These are phyloP conservation scores for Bipolaris gigantea DNA, from an alignment of 2,329 filamentous ascomycete species.

Conservation along the genomic window DNA sequence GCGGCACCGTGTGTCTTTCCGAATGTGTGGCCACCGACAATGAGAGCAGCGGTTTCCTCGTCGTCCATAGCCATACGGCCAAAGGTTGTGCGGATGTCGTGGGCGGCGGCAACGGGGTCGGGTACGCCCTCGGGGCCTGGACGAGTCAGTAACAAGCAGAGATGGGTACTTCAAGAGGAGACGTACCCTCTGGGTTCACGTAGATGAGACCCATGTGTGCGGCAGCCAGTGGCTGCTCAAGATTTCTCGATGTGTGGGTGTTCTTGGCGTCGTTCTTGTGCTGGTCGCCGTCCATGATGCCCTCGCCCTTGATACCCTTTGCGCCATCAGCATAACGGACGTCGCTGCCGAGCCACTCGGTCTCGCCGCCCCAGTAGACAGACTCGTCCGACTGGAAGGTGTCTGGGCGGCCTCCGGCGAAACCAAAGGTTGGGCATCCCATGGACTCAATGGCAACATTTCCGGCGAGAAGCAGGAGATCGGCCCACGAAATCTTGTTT, in stretches of 20 bases:
- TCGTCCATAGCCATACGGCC: slow-evolving; percentile 82
- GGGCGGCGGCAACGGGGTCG: slow-evolving; percentile 68
- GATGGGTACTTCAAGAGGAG: neutral
- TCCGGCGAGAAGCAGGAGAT: slow-evolving; percentile 70
- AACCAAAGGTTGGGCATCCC: slow-evolving; percentile 74
- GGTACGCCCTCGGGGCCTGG: slow-evolving; percentile 69
- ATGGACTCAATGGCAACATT: slow-evolving; percentile 78
- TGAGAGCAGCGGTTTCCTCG: slow-evolving; percentile 78
- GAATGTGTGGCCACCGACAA: slow-evolving; percentile 76
- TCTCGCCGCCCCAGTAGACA: slow-evolving; percentile 76
- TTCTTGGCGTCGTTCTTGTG: slow-evolving; percentile 34
- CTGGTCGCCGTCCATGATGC: slow-evolving; percentile 42
- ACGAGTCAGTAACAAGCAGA: slow-evolving; percentile 3
- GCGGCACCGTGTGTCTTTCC: slow-evolving; percentile 80
- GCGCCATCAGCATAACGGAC: slow-evolving; percentile 64
- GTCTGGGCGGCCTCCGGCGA: slow-evolving; percentile 71
- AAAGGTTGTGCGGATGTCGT: slow-evolving; percentile 75
- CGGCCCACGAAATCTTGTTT: slow-evolving; percentile 80
- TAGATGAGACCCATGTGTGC: slow-evolving; percentile 79
- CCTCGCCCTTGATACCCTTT: slow-evolving; percentile 49
- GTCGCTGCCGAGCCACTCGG: slow-evolving; percentile 74
- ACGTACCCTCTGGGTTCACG: slow-evolving; percentile 68
- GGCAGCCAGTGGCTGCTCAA: slow-evolving; percentile 69
- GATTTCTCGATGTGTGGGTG: slow-evolving; percentile 57
- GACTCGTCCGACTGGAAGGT: slow-evolving; percentile 76